Base-by-base conservation (phyloP, 2,329 filamentous ascomycete species). In the Xylaria sp. region DNA sequence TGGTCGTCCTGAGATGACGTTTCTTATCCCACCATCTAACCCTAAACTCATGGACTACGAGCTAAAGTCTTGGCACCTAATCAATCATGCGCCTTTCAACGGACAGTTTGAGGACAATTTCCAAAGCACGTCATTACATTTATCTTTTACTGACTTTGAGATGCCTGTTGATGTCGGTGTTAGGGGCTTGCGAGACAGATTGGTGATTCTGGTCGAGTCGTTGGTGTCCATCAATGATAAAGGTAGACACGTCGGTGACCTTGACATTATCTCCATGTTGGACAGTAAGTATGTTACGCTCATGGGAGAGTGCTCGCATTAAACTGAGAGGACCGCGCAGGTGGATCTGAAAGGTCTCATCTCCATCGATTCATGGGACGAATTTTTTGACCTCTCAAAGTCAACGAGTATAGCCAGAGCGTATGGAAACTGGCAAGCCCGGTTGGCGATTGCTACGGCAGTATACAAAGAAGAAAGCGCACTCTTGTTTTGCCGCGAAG, bases 71-170 rank as follows among this genome's bases (percentile, higher is more conserved):
- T 31, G 28, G 28, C 62, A 53, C 35, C 35, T 33, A 8, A 46
- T 19, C 5, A 21, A 40, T 8, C 61, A 64, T 17, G 25, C 59
- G 25, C 49, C 53, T 1, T 23, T 8, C 23, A 47, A 59, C 5
- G 56, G 64, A 4, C 33, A 33, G 12, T 46, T 56, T 1, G 37
- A 52, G 15, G 31, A 65, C 23, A 52, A 50, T 7, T 63, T 65
- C 15, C 12, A 43, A 21, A 17, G 42, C 12, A 35, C 46, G 15
- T 64, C 63, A 2, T 33, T 67, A 1, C 60, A 65, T 15, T n/a
- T 65, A 11, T 63, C 63, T 3, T 67, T 67, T 37, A 67, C 65
- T 21, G 51, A 59, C 3, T 63, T 52, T 45, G 58, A 59, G 42
- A 61, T 67, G 45, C 62, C 59, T 1, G 14, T 63, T 0, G 57